phyloP scores from a whole-genome alignment of 805 yeast species.

The Cyberlindnera nakhonratchasimensis region DNA sequence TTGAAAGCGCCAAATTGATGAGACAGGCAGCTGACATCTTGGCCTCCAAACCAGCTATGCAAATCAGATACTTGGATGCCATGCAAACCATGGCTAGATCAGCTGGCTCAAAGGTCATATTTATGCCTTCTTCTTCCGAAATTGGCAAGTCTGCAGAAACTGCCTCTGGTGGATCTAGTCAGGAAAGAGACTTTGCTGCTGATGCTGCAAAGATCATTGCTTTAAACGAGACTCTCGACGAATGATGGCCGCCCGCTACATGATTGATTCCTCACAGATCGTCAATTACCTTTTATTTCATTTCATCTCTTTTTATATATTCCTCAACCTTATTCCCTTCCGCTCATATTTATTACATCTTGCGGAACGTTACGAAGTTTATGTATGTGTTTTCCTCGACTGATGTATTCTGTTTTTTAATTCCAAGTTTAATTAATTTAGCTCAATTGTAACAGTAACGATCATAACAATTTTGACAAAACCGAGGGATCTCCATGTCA shows the following conservation, averaged over 20 bases:
- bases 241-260: no score
- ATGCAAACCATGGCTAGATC: slow-evolving; percentile 67
- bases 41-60: slow-evolving; percentile 74
- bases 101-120: slow-evolving; percentile 64
- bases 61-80: slow-evolving; percentile 74
- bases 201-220: slow-evolving; percentile 7
- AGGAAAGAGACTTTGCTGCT: background rate
- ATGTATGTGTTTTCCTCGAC: background rate
- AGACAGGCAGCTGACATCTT: slow-evolving; percentile 75
- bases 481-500: slow-evolving; percentile 28
- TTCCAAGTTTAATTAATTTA: background rate
- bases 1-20: slow-evolving; percentile 71
- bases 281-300: no score
- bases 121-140: slow-evolving; percentile 56
- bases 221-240: slow-evolving; percentile 5
- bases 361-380: background rate
- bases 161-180: slow-evolving; percentile 3
- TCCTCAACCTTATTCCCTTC: background rate
- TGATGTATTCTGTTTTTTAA: background rate
- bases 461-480: slow-evolving; percentile 37
- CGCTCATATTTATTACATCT: no score
- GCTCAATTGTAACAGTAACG: slow-evolving; percentile 37
- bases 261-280: no score
- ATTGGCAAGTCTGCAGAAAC: slow-evolving; percentile 29
- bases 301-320: no score